Conservation (phyloP, 2,329 filamentous ascomycete species). For the Arthrobotrys conoides region DNA sequence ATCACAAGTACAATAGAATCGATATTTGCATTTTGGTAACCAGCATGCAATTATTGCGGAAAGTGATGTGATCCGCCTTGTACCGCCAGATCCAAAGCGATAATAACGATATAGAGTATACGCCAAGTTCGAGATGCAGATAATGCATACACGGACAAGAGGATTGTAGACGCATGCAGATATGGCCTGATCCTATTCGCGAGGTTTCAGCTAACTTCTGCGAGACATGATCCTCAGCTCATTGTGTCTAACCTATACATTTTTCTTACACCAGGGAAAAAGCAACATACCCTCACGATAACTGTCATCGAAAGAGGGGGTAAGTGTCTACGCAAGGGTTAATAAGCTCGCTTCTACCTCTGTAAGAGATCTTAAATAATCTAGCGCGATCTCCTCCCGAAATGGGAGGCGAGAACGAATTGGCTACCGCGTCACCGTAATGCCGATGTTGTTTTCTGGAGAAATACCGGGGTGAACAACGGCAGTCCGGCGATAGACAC, state of each 20-base stretch:
- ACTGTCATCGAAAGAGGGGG: background rate
- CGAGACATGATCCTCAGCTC: background rate
- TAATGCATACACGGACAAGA: constrained; percentile 2
- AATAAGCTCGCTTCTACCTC: constrained; percentile 28
- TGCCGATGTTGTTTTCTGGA: constrained; percentile 29
- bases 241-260: background rate
- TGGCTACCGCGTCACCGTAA: constrained; percentile 32
- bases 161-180: constrained; percentile 11
- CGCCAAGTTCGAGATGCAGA: constrained; percentile 25
- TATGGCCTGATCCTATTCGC: constrained; percentile 39
- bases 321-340: background rate
- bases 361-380: constrained; percentile 33
- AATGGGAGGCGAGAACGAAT: constrained; percentile 16
- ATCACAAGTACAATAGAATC: constrained; percentile 20
- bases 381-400: constrained; percentile 48
- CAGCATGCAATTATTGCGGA: constrained; percentile 11
- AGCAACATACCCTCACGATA: constrained; percentile 13
- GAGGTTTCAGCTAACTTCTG: constrained; percentile 6
- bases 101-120: constrained; percentile 17
- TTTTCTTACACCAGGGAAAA: constrained; percentile 8
- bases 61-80: constrained; percentile 34
- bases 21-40: constrained; percentile 17
- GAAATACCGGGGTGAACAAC: constrained; percentile 21
- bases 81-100: background rate
- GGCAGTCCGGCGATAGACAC: constrained; percentile 24